Evolutionary conservation across 2,329 filamentous ascomycete species (phyloP).

Genomic region (Arachnomyces sp.): DNA sequence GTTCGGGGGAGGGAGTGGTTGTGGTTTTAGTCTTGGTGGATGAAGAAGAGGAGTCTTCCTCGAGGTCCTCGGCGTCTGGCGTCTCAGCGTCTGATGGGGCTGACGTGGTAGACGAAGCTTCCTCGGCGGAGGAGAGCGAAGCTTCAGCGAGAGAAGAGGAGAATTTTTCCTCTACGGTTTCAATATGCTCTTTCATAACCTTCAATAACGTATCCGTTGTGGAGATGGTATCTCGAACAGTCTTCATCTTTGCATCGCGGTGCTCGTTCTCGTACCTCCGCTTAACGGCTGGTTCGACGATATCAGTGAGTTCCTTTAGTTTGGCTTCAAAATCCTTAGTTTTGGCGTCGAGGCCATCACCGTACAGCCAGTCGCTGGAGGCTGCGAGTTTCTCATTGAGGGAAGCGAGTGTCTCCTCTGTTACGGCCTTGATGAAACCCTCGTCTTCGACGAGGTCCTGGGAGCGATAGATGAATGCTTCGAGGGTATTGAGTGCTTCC

Average conservation of each 20-base stretch:
- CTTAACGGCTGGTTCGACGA: conserved; percentile 68
- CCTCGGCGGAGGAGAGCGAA: conserved; percentile 33
- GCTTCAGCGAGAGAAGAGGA: conserved; percentile 42
- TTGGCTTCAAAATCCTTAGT: conserved; percentile 67
- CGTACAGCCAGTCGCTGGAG: conserved; percentile 84
- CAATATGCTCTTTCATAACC: conserved; percentile 63
- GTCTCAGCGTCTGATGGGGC: conserved; percentile 18
- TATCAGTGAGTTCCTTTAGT: conserved; percentile 65
- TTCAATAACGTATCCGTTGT: conserved; percentile 62
- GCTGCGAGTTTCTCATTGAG: conserved; percentile 61
- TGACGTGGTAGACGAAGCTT: conserved; percentile 41
- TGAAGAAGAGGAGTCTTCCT: conserved; percentile 53
- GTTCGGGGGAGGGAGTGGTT: conserved; percentile 24
- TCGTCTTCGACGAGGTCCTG: conserved; percentile 74
- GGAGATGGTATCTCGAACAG: conserved; percentile 61
- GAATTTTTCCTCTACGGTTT: conserved; percentile 57
- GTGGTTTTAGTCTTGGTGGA: conserved; percentile 28
- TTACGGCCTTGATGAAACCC: conserved; percentile 63
- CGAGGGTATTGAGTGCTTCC: conserved; percentile 85
- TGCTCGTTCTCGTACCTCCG: conserved; percentile 63
- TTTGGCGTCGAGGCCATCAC: conserved; percentile 67
- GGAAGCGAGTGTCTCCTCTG: conserved; percentile 55
- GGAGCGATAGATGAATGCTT: conserved; percentile 82
- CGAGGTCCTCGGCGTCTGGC: conserved; percentile 58
- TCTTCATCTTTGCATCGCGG: conserved; percentile 61